phyloP scores from a whole-genome alignment of 805 yeast genomes.

The Millerago galiae region DNA sequence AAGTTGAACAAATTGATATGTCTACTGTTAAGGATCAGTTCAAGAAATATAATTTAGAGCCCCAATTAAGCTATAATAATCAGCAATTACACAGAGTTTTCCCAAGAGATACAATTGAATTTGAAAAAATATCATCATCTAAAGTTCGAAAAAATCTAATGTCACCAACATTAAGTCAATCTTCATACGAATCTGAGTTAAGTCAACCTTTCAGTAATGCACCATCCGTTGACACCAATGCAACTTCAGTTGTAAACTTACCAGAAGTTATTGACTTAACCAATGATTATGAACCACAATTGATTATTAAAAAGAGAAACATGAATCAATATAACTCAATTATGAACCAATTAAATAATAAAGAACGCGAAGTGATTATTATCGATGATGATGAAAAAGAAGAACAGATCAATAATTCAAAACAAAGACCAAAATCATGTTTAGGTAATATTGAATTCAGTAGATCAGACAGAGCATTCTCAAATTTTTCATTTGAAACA shows the following conservation, averaged over 20 bases:
- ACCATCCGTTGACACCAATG: conserved; percentile 9
- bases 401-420: not conserved
- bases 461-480: conserved; percentile 6
- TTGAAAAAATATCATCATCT: conserved; percentile 13
- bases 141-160: conserved; percentile 2
- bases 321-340: not conserved
- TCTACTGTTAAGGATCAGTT: not conserved
- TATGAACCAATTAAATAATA: conserved; percentile 16
- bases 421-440: conserved; percentile 12
- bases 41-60: not conserved
- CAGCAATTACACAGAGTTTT: conserved; percentile 13
- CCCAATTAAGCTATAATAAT: conserved; percentile 14
- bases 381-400: conserved; percentile 15
- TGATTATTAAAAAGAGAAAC: not conserved
- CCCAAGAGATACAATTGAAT: conserved; percentile 13
- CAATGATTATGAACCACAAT: conserved; percentile 4
- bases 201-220: conserved; percentile 19
- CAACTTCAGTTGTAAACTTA: conserved; percentile 3
- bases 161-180: conserved; percentile 17
- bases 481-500: conserved; percentile 21
- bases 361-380: conserved; percentile 17
- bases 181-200: conserved; percentile 20
- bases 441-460: conserved; percentile 1
- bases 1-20: not conserved
- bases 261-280: conserved; percentile 11